Conservation (phyloP, 805 yeast species). For the Metschnikowia kofuensis region DNA sequence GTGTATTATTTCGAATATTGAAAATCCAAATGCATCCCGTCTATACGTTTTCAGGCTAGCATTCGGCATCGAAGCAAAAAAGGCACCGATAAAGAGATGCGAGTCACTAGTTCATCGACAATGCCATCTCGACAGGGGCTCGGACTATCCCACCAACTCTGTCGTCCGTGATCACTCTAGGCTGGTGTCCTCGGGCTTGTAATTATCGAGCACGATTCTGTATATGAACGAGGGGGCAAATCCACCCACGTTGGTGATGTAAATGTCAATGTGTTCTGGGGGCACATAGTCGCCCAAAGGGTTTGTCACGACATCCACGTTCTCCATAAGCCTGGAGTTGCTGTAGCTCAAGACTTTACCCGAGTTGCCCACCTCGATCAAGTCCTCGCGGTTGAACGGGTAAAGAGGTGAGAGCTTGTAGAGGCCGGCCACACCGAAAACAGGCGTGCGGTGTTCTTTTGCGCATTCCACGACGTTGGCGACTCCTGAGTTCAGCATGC, state of each 20-base stretch:
- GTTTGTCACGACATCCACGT: slow-evolving; percentile 73
- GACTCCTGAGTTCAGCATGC: slow-evolving; percentile 85
- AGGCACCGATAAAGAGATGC: too few relatives aligned
- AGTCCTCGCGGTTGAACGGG: slow-evolving; percentile 80
- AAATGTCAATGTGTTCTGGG: slow-evolving; percentile 92
- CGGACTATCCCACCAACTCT: too few relatives aligned
- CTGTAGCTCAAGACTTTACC: slow-evolving; percentile 82
- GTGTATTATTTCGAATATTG: too few relatives aligned
- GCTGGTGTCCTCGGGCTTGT: slow-evolving; percentile 77
- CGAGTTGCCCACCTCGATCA: slow-evolving; percentile 89
- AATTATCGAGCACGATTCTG: slow-evolving; percentile 92
- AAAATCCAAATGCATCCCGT: too few relatives aligned
- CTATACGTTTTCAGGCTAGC: too few relatives aligned
- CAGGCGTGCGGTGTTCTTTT: slow-evolving; percentile 92
- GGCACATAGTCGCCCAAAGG: slow-evolving; percentile 88
- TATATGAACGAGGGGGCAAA: slow-evolving; percentile 95
- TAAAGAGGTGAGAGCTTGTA: slow-evolving; percentile 91
- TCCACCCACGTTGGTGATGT: slow-evolving; percentile 93
- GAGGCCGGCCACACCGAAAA: slow-evolving; percentile 89
- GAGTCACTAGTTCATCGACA: too few relatives aligned
- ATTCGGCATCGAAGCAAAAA: too few relatives aligned
- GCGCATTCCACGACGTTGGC: slow-evolving; percentile 95
- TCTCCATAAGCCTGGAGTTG: slow-evolving; percentile 64
- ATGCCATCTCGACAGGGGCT: too few relatives aligned
- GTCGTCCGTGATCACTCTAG: slow-evolving; percentile 8